Base-by-base conservation (phyloP, 2,329 filamentous ascomycete species). In the Colletotrichum truncatum region DNA sequence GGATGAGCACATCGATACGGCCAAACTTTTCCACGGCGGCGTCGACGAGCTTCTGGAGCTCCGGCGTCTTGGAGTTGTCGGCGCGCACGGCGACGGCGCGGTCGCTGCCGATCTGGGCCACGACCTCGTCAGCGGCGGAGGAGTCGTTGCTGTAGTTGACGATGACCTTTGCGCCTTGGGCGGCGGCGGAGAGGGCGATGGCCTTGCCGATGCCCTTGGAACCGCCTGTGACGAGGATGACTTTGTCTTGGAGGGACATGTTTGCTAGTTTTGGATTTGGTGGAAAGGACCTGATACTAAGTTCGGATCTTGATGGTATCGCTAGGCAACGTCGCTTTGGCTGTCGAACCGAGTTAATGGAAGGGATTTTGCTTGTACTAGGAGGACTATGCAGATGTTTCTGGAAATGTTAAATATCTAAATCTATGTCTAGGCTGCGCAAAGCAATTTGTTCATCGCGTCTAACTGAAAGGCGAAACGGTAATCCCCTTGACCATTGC, bases 191-290 rank as follows among this genome's bases (percentile, higher is more conserved):
- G 59, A 86, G 82, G 67, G 86, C 86, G 57, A 86, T 86, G 61
- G 86, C 85, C 58, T 82, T 80, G 26, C 88, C 88, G 67, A 90
- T 89, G 65, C 87, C 88, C 70, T 87, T 87, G 59, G 83, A 84
- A 59, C 81, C 81, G 64, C 82, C 85, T 21, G 86, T 88, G 74
- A 89, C 78, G 72, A 88, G 78, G 67, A 84, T 71, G 16, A 78
- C 73, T 70, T 80, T 82, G 39, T 76, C 77, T 14, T 74, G 70
- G 41, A 82, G 73, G 56, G 72, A 73, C 73, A 75, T 73, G 14
- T n/a, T 23, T 38, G 4, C 6, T 49, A 3, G 4, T 23, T 11
- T 18, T 2, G 6, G 21, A 6, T 41, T 4, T 11, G 0, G 23
- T 14, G 12, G 5, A 25, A 21, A 4, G 49, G 25, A 14, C 4